A percentile compares a stretch with the other conserved stretches of the same genome.
phyloP scores from a whole-genome alignment of 1,284 basidiomycete genomes.

The Coniferiporia weirii region DNA sequence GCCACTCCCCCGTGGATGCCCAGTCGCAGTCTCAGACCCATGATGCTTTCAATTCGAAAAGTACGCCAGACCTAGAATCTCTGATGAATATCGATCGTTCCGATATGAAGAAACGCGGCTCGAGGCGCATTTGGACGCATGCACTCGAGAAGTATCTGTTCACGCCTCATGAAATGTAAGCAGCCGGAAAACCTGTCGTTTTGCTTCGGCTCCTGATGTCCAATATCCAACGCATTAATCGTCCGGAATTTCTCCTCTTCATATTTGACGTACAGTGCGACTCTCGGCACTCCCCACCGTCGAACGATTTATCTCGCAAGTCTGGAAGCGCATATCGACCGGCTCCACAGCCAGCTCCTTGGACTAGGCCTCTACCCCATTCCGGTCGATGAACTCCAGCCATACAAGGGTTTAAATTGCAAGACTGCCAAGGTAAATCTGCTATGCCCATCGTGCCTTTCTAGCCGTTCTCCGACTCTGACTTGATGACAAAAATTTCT shows the following conservation, averaged over 20 bases:
- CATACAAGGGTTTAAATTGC: slow-evolving; percentile 57
- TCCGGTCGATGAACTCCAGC: slow-evolving; percentile 44
- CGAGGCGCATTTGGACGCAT: slow-evolving; percentile 70
- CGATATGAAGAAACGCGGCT: slow-evolving; percentile 47
- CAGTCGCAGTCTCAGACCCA: background rate
- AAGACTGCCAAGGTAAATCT: slow-evolving; percentile 62
- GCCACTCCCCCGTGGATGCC: background rate
- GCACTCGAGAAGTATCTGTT: slow-evolving; percentile 67
- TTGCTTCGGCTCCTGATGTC: too few relatives aligned
- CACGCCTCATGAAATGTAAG: slow-evolving; percentile 58
- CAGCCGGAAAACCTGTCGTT: slow-evolving; percentile 9
- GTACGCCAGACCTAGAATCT: too few relatives aligned
- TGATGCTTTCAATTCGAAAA: background rate
- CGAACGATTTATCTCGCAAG: slow-evolving; percentile 35
- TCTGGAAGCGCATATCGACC: slow-evolving; percentile 49
- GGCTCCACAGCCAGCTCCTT: slow-evolving; percentile 48
- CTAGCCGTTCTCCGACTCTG: background rate
- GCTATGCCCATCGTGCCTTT: slow-evolving; percentile 11
- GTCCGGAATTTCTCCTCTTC: too few relatives aligned
- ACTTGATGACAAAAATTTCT: slow-evolving; percentile 5
- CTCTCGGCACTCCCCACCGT: slow-evolving; percentile 48
- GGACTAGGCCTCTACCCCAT: slow-evolving; percentile 50
- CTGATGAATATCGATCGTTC: background rate
- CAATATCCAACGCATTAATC: too few relatives aligned
- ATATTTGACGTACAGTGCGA: slow-evolving; percentile 38